Base-by-base conservation (phyloP, 306 rosid genomes). In the Cucurbita pepo region DNA sequence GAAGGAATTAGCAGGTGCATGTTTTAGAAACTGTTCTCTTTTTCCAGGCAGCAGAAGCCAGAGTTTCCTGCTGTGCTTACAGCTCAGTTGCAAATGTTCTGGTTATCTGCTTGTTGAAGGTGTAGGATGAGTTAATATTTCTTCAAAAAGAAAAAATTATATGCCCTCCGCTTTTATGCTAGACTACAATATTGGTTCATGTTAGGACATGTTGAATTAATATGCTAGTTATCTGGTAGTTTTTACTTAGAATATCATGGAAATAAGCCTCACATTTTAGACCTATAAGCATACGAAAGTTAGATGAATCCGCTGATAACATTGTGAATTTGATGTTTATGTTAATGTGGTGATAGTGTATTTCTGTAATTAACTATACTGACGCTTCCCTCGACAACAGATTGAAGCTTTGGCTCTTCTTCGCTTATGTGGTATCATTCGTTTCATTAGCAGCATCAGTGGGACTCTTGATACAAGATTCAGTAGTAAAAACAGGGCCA, bases 371-470 rank as follows among this genome's bases (percentile, higher is more conserved):
- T 12, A 41, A 18, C 64, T 15, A 16, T 43, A 55, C 65, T 77
- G 80, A 76, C 79, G 22, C 81, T 72, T 70, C 40, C 59, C 59
- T 71, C 77, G 64, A 77, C 72, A 56, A 85, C 90, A 93, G 99
- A 62, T 79, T 91, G 87, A 94, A 94, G 97, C 90, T 94, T 59
- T 94, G 99, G 99, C 96, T 94, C 79, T 94, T 94, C 88, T 78
- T 94, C 15, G 99, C 99, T 0, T 94, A 94, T 82, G 97, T 94
- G 45, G 92, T 94, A 40, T 89, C 99, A 64, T 94, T 94, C 76
- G 99, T 94, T 79, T 94, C 99, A 53, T 83, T 94, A 79, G 99
- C 99, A 21, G 99, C 97, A 78, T 88, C 99, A 10, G 97, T 93
- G 10, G 99, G 99, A 74, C 84, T 94, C 75, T 83, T 91, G 71